These are phyloP conservation scores for Yamadazyma membranifaciens DNA, from an alignment of 1,139 yeast genomes.

Conservation along the genomic window DNA sequence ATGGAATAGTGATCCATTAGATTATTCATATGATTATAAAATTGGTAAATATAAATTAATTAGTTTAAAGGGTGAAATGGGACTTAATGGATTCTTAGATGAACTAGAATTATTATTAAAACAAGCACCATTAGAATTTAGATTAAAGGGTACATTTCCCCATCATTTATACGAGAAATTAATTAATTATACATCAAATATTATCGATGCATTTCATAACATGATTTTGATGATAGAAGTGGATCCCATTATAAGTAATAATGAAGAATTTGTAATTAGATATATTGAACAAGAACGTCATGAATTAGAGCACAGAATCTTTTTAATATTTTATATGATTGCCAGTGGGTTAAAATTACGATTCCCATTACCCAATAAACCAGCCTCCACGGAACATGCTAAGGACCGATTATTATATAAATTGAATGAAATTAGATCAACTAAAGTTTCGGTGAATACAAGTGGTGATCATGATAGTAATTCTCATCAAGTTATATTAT, in stretches of 20 bases:
- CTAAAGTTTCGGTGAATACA: background rate
- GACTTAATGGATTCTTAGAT: constrained; percentile 54
- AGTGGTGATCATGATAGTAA: background rate
- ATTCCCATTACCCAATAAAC: constrained; percentile 71
- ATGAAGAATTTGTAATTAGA: constrained; percentile 56
- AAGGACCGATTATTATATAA: constrained; percentile 67
- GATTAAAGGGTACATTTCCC: constrained; percentile 76
- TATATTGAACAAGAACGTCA: constrained; percentile 58
- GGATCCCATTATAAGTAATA: constrained; percentile 52
- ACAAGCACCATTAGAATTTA: constrained; percentile 74
- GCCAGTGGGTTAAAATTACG: constrained; percentile 76
- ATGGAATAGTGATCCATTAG: constrained; percentile 64
- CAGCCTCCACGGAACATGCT: constrained; percentile 78
- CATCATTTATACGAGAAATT: constrained; percentile 48
- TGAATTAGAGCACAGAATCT: constrained; percentile 70
- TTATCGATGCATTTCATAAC: constrained; percentile 74
- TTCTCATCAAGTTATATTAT: constrained; percentile 18
- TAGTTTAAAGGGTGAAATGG: constrained; percentile 55
- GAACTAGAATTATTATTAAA: constrained; percentile 60
- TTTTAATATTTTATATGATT: constrained; percentile 72
- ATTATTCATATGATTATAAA: constrained; percentile 22
- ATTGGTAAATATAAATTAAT: constrained; percentile 25
- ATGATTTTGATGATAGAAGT: constrained; percentile 65
- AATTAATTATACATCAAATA: constrained; percentile 56
- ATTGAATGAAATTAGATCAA: constrained; percentile 49